Evolutionary conservation across 306 rosid genomes (phyloP).

Genomic region (Cicer cuneatum): DNA sequence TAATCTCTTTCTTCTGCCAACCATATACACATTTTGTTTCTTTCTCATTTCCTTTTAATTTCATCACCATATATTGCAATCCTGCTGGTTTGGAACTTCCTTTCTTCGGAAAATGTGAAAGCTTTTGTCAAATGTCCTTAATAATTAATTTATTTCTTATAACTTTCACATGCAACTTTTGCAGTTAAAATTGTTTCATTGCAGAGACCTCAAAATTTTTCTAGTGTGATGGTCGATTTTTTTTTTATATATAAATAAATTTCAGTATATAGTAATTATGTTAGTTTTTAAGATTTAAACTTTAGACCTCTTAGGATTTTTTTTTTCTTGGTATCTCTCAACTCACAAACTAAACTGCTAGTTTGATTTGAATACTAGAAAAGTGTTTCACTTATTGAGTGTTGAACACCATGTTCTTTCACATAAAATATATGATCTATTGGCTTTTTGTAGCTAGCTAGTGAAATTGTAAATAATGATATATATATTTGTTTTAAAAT

Average conservation of each 20-base stretch:
- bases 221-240: too few relatives aligned
- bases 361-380: too few relatives aligned
- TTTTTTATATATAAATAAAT: too few relatives aligned
- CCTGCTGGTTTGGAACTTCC: conserved; percentile 25
- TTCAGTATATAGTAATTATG: not conserved
- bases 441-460: not conserved
- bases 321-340: too few relatives aligned
- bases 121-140: too few relatives aligned
- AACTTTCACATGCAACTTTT: too few relatives aligned
- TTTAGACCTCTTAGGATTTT: too few relatives aligned
- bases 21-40: conserved; percentile 18
- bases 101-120: conserved; percentile 36
- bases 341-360: too few relatives aligned
- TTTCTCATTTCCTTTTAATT: conserved; percentile 15
- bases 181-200: too few relatives aligned
- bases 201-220: too few relatives aligned
- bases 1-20: conserved; percentile 39
- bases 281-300: not conserved
- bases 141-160: too few relatives aligned
- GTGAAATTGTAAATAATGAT: not conserved
- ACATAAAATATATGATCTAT: not conserved
- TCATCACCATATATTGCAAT: conserved; percentile 2
- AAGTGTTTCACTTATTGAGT: not conserved
- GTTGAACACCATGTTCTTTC: not conserved
- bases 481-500: not conserved